Evolutionary conservation across 2,329 filamentous ascomycete genomes (phyloP).

Genomic region (Herpomyces periplanetae): DNA sequence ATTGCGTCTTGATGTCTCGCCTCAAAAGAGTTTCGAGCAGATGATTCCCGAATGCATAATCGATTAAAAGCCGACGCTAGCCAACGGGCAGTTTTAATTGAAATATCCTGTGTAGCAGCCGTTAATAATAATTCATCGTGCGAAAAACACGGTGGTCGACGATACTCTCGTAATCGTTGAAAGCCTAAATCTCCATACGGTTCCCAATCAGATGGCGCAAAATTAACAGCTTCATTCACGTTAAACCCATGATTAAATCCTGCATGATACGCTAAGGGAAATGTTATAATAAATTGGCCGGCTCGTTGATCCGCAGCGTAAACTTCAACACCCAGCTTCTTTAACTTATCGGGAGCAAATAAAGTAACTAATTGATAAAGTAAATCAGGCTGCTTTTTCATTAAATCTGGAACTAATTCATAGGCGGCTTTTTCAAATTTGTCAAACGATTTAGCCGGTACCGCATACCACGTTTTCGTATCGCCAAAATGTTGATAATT

Average conservation of each 20-base stretch:
- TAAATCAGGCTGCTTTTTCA: slow-evolving; percentile 81
- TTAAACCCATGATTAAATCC: slow-evolving; percentile 97
- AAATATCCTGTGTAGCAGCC: slow-evolving; percentile 28
- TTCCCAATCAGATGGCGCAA: slow-evolving; percentile 81
- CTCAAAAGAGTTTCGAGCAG: slow-evolving; percentile 25
- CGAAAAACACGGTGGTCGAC: slow-evolving; percentile 77
- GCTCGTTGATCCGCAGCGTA: slow-evolving; percentile 85
- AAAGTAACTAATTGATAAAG: slow-evolving; percentile 91
- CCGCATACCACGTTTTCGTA: slow-evolving; percentile 97
- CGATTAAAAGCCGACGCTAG: slow-evolving; percentile 48
- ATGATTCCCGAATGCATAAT: slow-evolving; percentile 30
- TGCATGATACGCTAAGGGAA: slow-evolving; percentile 82
- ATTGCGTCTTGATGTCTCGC: slow-evolving; percentile 17
- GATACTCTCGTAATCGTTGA: slow-evolving; percentile 44
- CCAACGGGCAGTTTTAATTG: slow-evolving; percentile 80
- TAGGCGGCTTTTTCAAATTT: slow-evolving; percentile 88
- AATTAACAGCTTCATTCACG: slow-evolving; percentile 95
- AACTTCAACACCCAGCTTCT: slow-evolving; percentile 64
- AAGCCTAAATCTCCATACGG: slow-evolving; percentile 58
- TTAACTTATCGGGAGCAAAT: slow-evolving; percentile 60
- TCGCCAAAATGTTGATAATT: slow-evolving; percentile 96
- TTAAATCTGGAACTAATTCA: slow-evolving; percentile 72
- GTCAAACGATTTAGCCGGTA: slow-evolving; percentile 62
- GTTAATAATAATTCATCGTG: slow-evolving; percentile 82
- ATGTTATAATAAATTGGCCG: slow-evolving; percentile 81